Evolutionary conservation across 345 rosid genomes (phyloP).

Genomic region (Durio zibethinus): DNA sequence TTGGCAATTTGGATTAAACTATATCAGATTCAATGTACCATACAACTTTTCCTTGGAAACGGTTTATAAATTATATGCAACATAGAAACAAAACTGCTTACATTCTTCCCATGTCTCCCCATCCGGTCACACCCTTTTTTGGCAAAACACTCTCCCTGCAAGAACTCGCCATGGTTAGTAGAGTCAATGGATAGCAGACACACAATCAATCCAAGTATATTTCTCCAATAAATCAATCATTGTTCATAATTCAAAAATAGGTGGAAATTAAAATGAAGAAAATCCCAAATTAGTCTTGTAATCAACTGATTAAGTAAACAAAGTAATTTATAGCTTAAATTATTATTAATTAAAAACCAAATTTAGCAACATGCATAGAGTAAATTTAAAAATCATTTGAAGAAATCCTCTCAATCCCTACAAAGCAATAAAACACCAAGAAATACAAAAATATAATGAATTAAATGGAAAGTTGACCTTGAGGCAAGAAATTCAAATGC

Average conservation of each 20-base stretch:
- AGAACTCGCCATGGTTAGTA: slow-evolving; percentile 16
- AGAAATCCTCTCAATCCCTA: background rate
- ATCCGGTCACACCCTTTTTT: slow-evolving; percentile 85
- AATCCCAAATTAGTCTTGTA: background rate
- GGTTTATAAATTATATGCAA: background rate
- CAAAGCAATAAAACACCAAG: background rate
- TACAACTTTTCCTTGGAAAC: background rate
- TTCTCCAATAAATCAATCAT: background rate
- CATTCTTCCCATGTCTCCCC: slow-evolving; percentile 96
- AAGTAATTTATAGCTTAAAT: background rate
- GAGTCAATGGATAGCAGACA: background rate
- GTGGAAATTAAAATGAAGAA: background rate
- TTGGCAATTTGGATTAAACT: background rate
- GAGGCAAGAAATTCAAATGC: background rate
- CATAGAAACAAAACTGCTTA: slow-evolving; percentile 37
- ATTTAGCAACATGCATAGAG: background rate
- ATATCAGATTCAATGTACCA: background rate
- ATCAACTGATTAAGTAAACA: background rate
- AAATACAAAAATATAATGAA: background rate
- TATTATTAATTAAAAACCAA: background rate
- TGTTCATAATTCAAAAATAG: background rate
- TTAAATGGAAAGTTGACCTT: background rate
- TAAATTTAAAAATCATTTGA: background rate
- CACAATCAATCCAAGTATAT: background rate
- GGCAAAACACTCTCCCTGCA: slow-evolving; percentile 99